Evolutionary conservation across 2,329 filamentous ascomycete genomes (phyloP).

Genomic region (Magnaporthiopsis rhizophila): DNA sequence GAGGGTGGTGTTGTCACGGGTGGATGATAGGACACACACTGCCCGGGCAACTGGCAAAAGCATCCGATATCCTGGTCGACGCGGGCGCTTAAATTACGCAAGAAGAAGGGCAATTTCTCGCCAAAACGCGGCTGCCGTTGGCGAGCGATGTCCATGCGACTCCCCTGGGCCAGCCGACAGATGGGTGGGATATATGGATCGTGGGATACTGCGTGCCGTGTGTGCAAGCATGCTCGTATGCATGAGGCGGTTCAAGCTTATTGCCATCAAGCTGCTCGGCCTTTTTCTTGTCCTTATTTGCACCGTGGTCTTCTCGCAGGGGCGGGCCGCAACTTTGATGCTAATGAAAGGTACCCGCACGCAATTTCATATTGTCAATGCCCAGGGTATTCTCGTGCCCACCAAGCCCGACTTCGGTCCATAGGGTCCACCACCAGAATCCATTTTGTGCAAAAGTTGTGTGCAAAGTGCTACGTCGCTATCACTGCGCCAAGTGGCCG

Average conservation of each 20-base stretch:
- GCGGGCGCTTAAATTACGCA: not conserved
- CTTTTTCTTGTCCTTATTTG: too few species aligned
- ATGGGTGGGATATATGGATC: not conserved
- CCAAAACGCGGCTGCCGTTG: not conserved
- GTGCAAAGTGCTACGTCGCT: not conserved
- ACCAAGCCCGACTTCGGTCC: too few species aligned
- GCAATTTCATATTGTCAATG: too few species aligned
- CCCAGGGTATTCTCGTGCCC: too few species aligned
- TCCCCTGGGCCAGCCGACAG: not conserved
- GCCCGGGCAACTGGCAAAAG: not conserved
- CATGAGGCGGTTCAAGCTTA: too few species aligned
- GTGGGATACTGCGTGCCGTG: too few species aligned
- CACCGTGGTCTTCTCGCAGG: too few species aligned
- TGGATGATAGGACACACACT: not conserved
- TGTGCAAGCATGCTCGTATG: too few species aligned
- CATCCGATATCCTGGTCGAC: not conserved
- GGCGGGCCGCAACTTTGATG: too few species aligned
- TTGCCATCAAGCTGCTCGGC: too few species aligned
- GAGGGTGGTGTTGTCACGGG: not conserved
- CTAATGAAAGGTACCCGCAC: too few species aligned
- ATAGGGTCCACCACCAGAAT: not conserved
- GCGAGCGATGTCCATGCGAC: not conserved
- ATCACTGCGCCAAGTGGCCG: not conserved
- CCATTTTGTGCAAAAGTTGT: not conserved
- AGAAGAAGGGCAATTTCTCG: not conserved